These are phyloP conservation scores for Plectranthus barbatus DNA, from an alignment of 257 asterid species.

Conservation along the genomic window DNA sequence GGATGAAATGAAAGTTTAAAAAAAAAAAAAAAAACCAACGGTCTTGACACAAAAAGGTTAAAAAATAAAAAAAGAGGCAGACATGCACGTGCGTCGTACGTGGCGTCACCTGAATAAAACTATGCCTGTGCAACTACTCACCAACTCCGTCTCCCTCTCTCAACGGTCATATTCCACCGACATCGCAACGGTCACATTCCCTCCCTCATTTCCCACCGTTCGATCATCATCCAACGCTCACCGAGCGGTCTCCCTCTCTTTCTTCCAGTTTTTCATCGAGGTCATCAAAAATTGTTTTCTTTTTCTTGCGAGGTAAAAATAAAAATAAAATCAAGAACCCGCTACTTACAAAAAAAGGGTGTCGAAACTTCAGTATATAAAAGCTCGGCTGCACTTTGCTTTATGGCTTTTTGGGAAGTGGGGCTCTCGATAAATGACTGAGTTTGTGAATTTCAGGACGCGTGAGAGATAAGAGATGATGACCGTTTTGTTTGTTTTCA, in stretches of 20 bases:
- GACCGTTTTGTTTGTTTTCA: constrained; percentile 23
- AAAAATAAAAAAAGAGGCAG: constrained; percentile 19
- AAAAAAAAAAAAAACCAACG: constrained; percentile 32
- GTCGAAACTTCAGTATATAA: constrained; percentile 30
- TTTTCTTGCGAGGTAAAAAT: constrained; percentile 9
- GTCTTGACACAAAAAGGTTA: constrained; percentile 18
- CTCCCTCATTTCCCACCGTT: constrained; percentile 35
- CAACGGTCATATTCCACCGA: constrained; percentile 82
- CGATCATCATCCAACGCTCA: constrained; percentile 50
- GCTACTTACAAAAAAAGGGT: constrained; percentile 6
- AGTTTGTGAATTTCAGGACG: background rate
- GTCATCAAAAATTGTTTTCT: background rate
- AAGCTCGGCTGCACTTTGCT: constrained; percentile 28
- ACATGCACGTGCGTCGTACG: constrained; percentile 54
- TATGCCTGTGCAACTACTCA: constrained; percentile 28
- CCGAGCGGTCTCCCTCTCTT: background rate
- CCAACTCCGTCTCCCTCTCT: constrained; percentile 30
- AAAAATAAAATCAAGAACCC: too few relatives aligned
- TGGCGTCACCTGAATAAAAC: constrained; percentile 25
- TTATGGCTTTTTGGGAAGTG: constrained; percentile 61
- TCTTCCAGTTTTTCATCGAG: constrained; percentile 23
- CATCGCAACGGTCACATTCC: constrained; percentile 73
- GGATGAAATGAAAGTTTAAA: too few relatives aligned
- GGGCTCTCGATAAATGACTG: constrained; percentile 33
- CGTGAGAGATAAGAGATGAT: background rate